Base-by-base conservation (phyloP, 1,284 basidiomycete species). In the Microbotryum saponariae region DNA sequence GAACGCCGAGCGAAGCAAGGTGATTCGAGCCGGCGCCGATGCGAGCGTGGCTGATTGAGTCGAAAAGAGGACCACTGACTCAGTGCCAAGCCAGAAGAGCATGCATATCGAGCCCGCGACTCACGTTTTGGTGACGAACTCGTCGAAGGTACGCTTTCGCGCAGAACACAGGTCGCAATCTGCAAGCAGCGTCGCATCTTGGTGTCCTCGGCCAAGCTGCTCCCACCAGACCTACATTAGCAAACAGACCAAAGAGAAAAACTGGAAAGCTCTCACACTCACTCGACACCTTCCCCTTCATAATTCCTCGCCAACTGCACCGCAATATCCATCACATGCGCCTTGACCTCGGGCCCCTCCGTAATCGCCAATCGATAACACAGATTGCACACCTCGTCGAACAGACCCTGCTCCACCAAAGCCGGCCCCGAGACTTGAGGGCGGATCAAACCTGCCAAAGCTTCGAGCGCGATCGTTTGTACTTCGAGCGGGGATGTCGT, bases 321-420 rank as follows among this genome's bases (percentile, higher is more conserved):
- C 5, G 56, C 77, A 25, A 89, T 83, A 64, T 88, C 86, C 4
- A 92, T 79, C 51, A 97, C 81, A 64, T 87, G 82, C 0, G 83
- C 76, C 72, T 92, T 89, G 25, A 92, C 82, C 0, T 73, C 76
- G 0, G 88, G 83, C 0, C 85, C 79, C 73, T 96, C 92, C 3
- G 88, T 89, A 81, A 97, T 85, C 0, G 88, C 88, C 75, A 97
- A 84, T 2, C 94, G 84, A 74, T 94, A 91, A 74, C 85, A 90
- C 10, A 97, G 77, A 54, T 86, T 87, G 71, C 87, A 84, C 58
- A 98, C 84, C 76, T 98, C 94, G 53, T 91, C 89, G 71, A 96
- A 94, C 44, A 91, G 83, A 0, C 85, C 81, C 2, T 83, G 82
- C 46, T 93, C 88, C 64, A 88, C 79, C 50, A 97, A 80, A 0